phyloP scores from a whole-genome alignment of 140 eudicot species.

The Senecio squalidus region DNA sequence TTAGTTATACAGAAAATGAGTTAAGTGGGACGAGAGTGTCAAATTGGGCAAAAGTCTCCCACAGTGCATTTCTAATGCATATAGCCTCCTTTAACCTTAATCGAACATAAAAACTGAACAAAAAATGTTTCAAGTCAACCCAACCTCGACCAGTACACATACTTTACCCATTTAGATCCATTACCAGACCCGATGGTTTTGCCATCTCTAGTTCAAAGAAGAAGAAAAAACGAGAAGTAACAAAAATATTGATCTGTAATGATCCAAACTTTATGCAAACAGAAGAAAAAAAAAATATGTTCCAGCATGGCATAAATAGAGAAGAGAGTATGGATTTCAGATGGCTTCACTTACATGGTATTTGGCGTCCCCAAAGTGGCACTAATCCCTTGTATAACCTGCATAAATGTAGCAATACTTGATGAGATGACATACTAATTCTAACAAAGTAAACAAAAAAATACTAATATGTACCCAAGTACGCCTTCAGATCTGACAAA shows the following conservation, averaged over 20 bases:
- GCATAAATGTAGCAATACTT: slow-evolving; percentile 12
- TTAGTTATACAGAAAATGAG: too few relatives aligned
- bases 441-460: neutral
- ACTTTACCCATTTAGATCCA: too few relatives aligned
- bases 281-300: neutral
- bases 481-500: slow-evolving; percentile 52
- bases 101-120: too few relatives aligned
- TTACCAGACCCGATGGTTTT: neutral
- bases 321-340: neutral
- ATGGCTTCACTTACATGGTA: slow-evolving; percentile 55
- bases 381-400: slow-evolving; percentile 72
- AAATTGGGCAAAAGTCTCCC: neutral
- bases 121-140: neutral
- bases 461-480: slow-evolving; percentile 38
- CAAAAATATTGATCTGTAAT: neutral
- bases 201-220: too few relatives aligned
- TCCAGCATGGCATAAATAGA: neutral
- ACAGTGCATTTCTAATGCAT: neutral
- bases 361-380: slow-evolving; percentile 79
- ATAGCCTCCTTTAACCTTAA: too few relatives aligned
- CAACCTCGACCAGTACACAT: too few relatives aligned
- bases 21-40: too few relatives aligned
- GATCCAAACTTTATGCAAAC: neutral
- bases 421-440: neutral
- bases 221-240: neutral